Evolutionary conservation across 148 eudicot species (phyloP).

Genomic region (Vaccinium myrtillus): DNA sequence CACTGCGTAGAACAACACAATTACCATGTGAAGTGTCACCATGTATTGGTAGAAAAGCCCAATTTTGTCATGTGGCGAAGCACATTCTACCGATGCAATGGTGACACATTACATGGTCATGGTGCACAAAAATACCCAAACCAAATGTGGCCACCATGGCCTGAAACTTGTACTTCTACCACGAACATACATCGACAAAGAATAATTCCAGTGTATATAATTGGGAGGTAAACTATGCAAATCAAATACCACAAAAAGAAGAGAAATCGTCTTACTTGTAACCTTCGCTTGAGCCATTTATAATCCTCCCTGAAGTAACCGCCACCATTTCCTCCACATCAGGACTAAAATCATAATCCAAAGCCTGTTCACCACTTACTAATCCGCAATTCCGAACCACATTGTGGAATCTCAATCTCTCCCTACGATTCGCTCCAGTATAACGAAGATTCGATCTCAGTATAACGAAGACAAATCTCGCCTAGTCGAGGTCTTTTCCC

Average conservation of each 20-base stretch:
- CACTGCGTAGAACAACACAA: background rate
- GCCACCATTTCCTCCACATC: conserved; percentile 21
- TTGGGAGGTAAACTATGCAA: background rate
- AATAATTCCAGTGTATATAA: background rate
- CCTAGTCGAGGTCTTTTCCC: too few species aligned
- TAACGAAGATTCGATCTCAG: too few species aligned
- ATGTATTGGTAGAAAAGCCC: too few species aligned
- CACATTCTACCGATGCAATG: too few species aligned
- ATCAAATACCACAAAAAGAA: too few species aligned
- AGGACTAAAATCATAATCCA: conserved; percentile 17
- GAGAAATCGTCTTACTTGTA: conserved; percentile 11
- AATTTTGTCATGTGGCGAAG: too few species aligned
- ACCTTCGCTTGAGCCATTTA: conserved; percentile 22
- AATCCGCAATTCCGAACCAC: conserved; percentile 28
- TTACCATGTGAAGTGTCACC: too few species aligned
- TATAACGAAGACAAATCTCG: too few species aligned
- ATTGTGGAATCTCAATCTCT: conserved; percentile 18
- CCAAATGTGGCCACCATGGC: background rate
- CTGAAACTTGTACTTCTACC: background rate
- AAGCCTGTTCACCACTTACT: conserved; percentile 17
- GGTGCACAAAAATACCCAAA: too few species aligned
- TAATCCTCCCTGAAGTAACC: conserved; percentile 10
- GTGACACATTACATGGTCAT: too few species aligned
- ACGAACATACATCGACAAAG: background rate
- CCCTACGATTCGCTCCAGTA: conserved; percentile 7